Base-by-base conservation (phyloP, 139 green algal genomes). In the Trebouxia sp. region DNA sequence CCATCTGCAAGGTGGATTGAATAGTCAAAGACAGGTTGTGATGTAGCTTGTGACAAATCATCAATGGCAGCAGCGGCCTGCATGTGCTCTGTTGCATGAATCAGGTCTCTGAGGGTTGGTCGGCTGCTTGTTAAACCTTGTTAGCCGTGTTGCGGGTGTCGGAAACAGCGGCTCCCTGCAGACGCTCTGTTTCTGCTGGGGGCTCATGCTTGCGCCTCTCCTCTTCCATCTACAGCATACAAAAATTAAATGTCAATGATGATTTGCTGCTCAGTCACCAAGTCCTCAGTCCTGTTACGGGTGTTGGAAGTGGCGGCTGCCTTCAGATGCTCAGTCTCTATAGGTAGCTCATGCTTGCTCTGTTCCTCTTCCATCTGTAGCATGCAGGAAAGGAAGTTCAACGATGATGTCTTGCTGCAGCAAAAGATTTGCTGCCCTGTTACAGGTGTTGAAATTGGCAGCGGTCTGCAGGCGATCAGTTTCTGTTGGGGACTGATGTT, bases 231-330 rank as follows among this genome's bases (percentile, higher is more conserved):
- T 85, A 67, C 41, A 86, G 5, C 56, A 53, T n/a, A n/a, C n/a
- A n/a, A n/a, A n/a, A n/a, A n/a, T n/a, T 58, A n/a, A 45, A 80
- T 75, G 11, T 43, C 45, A 38, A 26, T 79, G 5, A 3, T 12
- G 30, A 48, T 4, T 88, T 56, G 90, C 83, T 94, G 82, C 85
- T 96, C 89, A 84, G 95, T 89, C 80, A 94, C 83, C 62, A 94
- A 28, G 39, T 91, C 74, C 28, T 89, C 69, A 17, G 92, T 89
- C 0, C 85, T 81, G 0, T 56, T 81, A 15, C 86, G 80, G 10
- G 84, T 89, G 26, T 84, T 82, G 26, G 83, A 58, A 66, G 93
- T 87, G 11, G 58, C 76, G 48, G 80, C 35, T 45, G 48, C 43
- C 55, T 84, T 84, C 48, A 93, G 45, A 43, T 83, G 51, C 28